Percentiles rank a stretch among this genome's conserved stretches.
Evolutionary conservation across 2,329 filamentous ascomycete species (phyloP).

Genomic region (Cercospora sp.): DNA sequence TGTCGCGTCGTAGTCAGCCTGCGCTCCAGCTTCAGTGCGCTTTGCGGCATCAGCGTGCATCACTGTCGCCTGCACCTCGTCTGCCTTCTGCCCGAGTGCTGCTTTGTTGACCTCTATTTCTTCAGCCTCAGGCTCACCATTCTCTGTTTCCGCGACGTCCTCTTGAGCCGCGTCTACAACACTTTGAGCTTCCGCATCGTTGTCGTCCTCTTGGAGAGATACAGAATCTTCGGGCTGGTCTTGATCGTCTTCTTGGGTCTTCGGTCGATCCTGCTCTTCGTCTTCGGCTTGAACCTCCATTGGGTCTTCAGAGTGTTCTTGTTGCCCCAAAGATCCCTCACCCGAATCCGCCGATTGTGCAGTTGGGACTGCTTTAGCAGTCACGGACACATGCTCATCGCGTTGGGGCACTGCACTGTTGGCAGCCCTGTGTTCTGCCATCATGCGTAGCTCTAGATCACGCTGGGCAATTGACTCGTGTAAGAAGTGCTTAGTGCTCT

Average conservation of each 20-base stretch:
- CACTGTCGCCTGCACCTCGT: neutral
- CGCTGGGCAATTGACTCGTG: constrained; percentile 7
- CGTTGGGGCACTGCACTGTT: neutral
- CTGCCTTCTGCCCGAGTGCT: neutral
- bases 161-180: neutral
- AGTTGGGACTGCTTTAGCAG: neutral
- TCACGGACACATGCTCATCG: neutral
- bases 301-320: neutral
- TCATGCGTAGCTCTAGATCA: constrained; percentile 7
- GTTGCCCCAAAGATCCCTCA: neutral
- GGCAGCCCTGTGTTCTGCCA: neutral
- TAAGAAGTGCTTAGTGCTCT: constrained; percentile 6
- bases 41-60: neutral
- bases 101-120: neutral
- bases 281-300: neutral
- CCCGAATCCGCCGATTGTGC: neutral
- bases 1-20: neutral
- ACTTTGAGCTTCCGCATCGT: neutral
- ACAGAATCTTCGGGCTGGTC: neutral
- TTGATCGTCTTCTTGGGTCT: neutral
- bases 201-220: neutral
- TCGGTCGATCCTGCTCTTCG: neutral
- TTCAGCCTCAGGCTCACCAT: neutral
- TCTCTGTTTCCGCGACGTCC: neutral
- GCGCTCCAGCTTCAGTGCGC: neutral